phyloP scores from a whole-genome alignment of 2,329 filamentous ascomycete species.

The Pseudopyricularia javanii region DNA sequence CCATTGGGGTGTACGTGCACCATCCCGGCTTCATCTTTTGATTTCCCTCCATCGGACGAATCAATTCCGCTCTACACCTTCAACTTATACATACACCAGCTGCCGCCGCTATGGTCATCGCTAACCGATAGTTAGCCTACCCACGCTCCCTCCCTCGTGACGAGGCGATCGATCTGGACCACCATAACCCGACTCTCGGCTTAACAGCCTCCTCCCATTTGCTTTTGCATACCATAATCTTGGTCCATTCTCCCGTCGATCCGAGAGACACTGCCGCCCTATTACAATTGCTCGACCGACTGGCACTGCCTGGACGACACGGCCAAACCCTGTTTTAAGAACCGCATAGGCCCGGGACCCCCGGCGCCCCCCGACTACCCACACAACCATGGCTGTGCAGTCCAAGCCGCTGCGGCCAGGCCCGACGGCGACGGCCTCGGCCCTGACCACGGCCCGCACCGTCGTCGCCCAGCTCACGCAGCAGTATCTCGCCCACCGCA shows the following conservation, averaged over 20 bases:
- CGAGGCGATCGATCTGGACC: no score
- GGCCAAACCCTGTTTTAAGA: no score
- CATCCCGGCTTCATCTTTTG: neutral
- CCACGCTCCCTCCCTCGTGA: neutral
- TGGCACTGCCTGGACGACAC: no score
- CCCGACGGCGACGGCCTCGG: conserved; percentile 31
- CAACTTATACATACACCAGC: neutral
- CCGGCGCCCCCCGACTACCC: neutral
- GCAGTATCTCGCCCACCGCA: conserved; percentile 70
- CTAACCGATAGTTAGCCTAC: neutral
- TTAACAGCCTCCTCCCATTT: neutral
- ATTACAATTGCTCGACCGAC: no score
- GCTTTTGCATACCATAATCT: neutral
- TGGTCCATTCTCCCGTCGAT: neutral
- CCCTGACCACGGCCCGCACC: conserved; percentile 52
- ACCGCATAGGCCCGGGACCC: no score
- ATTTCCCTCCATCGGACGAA: neutral
- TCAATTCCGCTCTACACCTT: no score
- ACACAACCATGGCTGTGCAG: conserved; percentile 34
- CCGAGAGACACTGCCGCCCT: neutral
- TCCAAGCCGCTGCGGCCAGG: conserved; percentile 49
- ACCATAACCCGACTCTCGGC: no score
- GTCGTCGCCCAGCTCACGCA: conserved; percentile 54
- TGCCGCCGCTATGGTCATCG: neutral
- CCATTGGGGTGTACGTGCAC: no score